These are phyloP conservation scores for Pythium dissotocum DNA, from an alignment of 352 stramenopile species.

Conservation along the genomic window DNA sequence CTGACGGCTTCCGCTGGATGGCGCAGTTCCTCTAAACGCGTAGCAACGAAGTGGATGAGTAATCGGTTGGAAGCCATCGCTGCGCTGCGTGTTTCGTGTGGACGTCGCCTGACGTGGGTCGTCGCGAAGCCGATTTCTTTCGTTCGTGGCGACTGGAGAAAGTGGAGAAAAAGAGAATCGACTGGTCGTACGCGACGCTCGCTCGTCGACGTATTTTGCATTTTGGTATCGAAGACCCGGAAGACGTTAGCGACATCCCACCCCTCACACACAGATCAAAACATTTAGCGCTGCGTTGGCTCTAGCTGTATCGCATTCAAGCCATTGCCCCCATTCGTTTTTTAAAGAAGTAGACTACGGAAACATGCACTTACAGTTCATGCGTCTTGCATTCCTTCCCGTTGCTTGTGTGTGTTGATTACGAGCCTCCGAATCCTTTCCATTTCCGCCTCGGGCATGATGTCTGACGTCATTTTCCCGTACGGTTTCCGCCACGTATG, in stretches of 20 bases:
- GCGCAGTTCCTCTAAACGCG: slow-evolving; percentile 84
- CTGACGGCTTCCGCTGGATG: slow-evolving; percentile 94
- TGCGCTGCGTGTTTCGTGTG: slow-evolving; percentile 1
- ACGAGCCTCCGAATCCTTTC: background rate
- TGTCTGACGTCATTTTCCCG: background rate
- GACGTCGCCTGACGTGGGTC: background rate
- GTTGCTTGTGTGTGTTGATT: background rate
- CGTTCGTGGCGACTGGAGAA: background rate
- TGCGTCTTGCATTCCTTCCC: background rate
- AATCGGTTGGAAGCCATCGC: background rate
- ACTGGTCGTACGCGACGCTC: background rate
- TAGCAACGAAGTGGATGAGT: background rate
- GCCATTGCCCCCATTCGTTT: slow-evolving; percentile 3
- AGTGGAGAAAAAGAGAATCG: background rate
- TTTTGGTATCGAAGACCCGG: background rate
- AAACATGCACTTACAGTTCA: slow-evolving; percentile 3
- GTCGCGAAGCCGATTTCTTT: background rate
- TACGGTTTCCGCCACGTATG: background rate
- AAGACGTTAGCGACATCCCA: background rate
- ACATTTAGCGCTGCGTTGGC: background rate
- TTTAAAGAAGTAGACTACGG: slow-evolving; percentile 25
- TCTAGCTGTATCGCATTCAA: background rate
- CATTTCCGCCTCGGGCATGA: background rate
- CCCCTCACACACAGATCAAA: background rate
- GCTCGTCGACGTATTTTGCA: background rate